A percentile compares a stretch with the other conserved stretches of the same genome.
phyloP scores from a whole-genome alignment of 108 stramenopile species.

The Conticribra guillardii region DNA sequence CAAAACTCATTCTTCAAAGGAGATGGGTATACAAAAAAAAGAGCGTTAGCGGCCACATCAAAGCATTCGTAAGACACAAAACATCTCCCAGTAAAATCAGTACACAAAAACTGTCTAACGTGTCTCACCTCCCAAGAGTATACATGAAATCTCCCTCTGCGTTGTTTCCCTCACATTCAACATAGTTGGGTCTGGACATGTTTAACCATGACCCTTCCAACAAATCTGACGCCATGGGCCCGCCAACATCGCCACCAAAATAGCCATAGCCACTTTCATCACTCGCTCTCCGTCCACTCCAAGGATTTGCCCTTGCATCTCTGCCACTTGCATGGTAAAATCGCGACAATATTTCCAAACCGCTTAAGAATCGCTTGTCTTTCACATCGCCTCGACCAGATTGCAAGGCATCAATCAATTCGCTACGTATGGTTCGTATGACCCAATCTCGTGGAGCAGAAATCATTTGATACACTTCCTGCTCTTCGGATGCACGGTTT shows the following conservation, averaged over 20 bases:
- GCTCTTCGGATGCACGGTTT: constrained; percentile 45
- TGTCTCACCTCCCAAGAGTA: constrained; percentile 56
- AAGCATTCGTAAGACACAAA: too few relatives aligned
- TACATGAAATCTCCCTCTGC: constrained; percentile 75
- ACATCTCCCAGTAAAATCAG: too few relatives aligned
- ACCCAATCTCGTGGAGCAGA: constrained; percentile 43
- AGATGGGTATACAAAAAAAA: not conserved
- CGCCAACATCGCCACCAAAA: constrained; percentile 29
- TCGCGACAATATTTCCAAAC: constrained; percentile 37
- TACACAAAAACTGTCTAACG: too few relatives aligned
- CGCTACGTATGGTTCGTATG: constrained; percentile 43
- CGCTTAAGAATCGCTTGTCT: constrained; percentile 41
- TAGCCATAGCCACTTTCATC: constrained; percentile 35
- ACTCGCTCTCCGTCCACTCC: constrained; percentile 34
- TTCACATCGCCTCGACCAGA: constrained; percentile 39
- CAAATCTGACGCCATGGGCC: constrained; percentile 38
- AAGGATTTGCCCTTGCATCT: constrained; percentile 52
- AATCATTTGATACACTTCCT: constrained; percentile 52
- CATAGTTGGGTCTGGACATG: constrained; percentile 78
- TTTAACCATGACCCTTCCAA: constrained; percentile 80
- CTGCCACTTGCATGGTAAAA: constrained; percentile 48
- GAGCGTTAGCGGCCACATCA: too few relatives aligned
- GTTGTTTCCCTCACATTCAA: constrained; percentile 76
- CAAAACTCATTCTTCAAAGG: constrained; percentile 71
- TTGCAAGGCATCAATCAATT: constrained; percentile 50